phyloP scores from a whole-genome alignment of 2,329 filamentous ascomycete species.

The Cladosporium phlei region DNA sequence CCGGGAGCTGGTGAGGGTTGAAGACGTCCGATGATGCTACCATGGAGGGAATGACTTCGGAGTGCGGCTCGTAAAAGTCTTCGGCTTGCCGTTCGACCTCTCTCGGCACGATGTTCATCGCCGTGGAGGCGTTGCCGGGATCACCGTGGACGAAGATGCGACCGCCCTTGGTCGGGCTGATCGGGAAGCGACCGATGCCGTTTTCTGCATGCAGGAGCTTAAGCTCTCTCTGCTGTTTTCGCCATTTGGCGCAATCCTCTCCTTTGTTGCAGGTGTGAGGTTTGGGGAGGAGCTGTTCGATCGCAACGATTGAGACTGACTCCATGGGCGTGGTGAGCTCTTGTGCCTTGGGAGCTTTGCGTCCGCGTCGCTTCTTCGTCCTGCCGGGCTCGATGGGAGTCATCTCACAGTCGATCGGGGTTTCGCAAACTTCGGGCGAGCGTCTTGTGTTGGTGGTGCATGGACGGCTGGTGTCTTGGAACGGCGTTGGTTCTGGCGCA shows the following conservation, averaged over 20 bases:
- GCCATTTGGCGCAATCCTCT: slow-evolving; percentile 77
- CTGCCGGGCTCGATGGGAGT: slow-evolving; percentile 32
- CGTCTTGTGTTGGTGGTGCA: slow-evolving; percentile 33
- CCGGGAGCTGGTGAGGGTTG: slow-evolving; percentile 61
- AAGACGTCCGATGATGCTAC: slow-evolving; percentile 89
- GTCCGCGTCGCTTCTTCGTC: slow-evolving; percentile 36
- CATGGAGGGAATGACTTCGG: slow-evolving; percentile 73
- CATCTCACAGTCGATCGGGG: slow-evolving; percentile 24
- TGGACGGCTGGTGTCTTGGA: slow-evolving; percentile 44
- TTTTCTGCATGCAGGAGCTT: slow-evolving; percentile 70
- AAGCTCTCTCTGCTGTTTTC: slow-evolving; percentile 72
- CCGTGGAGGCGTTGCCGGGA: slow-evolving; percentile 68
- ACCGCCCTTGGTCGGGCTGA: slow-evolving; percentile 57
- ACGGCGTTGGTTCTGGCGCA: slow-evolving; percentile 43
- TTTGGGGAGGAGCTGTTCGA: slow-evolving; percentile 82
- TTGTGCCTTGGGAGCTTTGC: slow-evolving; percentile 42
- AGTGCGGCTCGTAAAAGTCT: slow-evolving; percentile 49
- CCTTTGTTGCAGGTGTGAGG: slow-evolving; percentile 81
- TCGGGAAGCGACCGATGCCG: slow-evolving; percentile 49
- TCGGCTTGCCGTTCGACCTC: slow-evolving; percentile 36
- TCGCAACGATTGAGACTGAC: slow-evolving; percentile 85
- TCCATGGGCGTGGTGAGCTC: slow-evolving; percentile 73
- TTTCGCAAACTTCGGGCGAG: slow-evolving; percentile 20
- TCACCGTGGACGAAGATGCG: slow-evolving; percentile 73
- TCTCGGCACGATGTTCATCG: slow-evolving; percentile 48